Base-by-base conservation (phyloP, 2,329 filamentous ascomycete genomes). In the Fusarium xyrophilum region DNA sequence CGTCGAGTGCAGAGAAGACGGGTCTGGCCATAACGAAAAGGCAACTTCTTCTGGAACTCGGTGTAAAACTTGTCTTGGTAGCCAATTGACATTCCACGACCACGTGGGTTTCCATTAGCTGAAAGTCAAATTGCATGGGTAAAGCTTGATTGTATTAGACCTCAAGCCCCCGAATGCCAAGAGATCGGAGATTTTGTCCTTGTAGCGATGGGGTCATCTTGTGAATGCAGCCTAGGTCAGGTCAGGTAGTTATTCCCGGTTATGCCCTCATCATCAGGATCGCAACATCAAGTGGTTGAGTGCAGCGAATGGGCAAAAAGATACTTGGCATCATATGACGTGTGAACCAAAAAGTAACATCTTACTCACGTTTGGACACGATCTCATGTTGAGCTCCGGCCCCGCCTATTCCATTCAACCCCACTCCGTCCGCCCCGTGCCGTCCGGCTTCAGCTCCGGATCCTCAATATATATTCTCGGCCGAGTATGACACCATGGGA, bases 351-450 rank as follows among this genome's bases (percentile, higher is more conserved):
- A 59, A 7, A 39, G 38, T 53, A 47, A 46, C 43, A 53, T 28
- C 33, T 27, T 10, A 54, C 36, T 32, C 19, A 21, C 30, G 21
- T n/a, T 35, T 28, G 25, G 47, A 21, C 50, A 65, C 65, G 38
- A 33, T 47, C 46, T 53, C 50, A 35, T 54, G 36, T 28, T 38
- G 38, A 39, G 44, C 23, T 33, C 36, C 51, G 39, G 46, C 51
- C 44, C 35, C 54, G 40, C 42, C 10, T 27, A n/a, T 23, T 33
- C 43, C 44, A 38, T 48, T 33, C 21, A 33, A 35, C 50, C 21
- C 51, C 51, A 33, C 46, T 15, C 56, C 21, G 36, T 43, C 56
- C 25, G 56, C 32, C 11, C 58, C 56, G 36, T 61, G 28, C 46
- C 39, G 59, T 54, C 57, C 46, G 33, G 47, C 27, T 40, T 13